A percentile compares a stretch with the other conserved stretches of the same genome.
These are phyloP conservation scores for Clonostachys byssicola DNA, from an alignment of 2,329 filamentous ascomycete species.

Conservation along the genomic window DNA sequence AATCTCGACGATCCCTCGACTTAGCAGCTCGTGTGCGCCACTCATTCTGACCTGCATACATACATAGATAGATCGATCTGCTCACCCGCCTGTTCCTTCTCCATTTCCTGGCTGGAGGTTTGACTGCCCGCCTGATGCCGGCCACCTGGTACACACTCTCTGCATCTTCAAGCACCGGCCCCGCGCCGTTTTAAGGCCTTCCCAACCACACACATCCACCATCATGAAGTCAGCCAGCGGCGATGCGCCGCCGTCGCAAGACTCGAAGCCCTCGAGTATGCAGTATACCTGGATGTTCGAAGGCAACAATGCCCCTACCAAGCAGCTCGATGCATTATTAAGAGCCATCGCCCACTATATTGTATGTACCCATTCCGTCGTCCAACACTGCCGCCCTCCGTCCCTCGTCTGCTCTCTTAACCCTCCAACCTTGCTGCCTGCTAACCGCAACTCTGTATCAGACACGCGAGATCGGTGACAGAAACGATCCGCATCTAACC, in stretches of 20 bases:
- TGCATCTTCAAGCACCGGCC: background rate
- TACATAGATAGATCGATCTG: too few species aligned
- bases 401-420: background rate
- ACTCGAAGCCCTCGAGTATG: constrained; percentile 13
- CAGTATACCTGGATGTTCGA: constrained; percentile 67
- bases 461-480: constrained; percentile 56
- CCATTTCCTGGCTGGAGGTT: too few species aligned
- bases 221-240: background rate
- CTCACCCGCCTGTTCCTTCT: too few species aligned
- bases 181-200: background rate
- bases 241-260: background rate
- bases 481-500: constrained; percentile 46
- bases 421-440: too few species aligned
- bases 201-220: background rate
- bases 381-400: constrained; percentile 7
- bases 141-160: background rate
- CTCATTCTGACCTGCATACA: too few species aligned
- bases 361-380: constrained; percentile 41
- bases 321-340: constrained; percentile 63
- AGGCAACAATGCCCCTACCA: constrained; percentile 62
- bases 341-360: constrained; percentile 66
- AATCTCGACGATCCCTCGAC: too few species aligned
- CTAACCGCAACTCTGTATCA: constrained; percentile 16
- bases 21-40: too few species aligned
- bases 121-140: too few species aligned